Percentiles rank a stretch among this genome's conserved stretches.
Conservation (phyloP, 1,284 basidiomycete genomes). For the Xerocomus nothofagi region DNA sequence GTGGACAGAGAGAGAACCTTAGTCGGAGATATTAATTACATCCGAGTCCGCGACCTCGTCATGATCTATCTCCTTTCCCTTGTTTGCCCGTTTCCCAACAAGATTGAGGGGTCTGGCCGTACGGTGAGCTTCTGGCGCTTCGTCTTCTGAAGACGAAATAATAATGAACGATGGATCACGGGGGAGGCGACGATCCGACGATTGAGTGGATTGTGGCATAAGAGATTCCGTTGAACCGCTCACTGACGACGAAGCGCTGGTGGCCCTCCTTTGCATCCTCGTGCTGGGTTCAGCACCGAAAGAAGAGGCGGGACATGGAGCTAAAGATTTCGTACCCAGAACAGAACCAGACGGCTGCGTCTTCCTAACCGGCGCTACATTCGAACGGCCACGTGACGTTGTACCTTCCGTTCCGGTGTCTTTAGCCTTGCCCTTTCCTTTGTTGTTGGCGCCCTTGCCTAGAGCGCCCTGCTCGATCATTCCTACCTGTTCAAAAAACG, state of each 20-base stretch:
- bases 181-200: slow-evolving; percentile 11
- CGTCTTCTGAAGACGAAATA: slow-evolving; percentile 28
- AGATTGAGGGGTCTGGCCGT: not conserved
- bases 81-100: slow-evolving; percentile 11
- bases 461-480: slow-evolving; percentile 32
- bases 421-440: slow-evolving; percentile 24
- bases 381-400: slow-evolving; percentile 1
- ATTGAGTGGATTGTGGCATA: slow-evolving; percentile 20
- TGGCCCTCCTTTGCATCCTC: slow-evolving; percentile 16
- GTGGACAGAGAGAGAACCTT: slow-evolving; percentile 1
- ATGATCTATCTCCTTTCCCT: not conserved
- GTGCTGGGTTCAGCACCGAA: slow-evolving; percentile 18
- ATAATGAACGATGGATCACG: slow-evolving; percentile 31
- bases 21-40: slow-evolving; percentile 35
- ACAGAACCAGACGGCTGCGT: not conserved
- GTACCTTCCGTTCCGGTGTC: slow-evolving; percentile 1
- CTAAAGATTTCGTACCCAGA: slow-evolving; percentile 22
- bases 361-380: slow-evolving; percentile 3
- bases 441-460: not conserved
- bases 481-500: slow-evolving; percentile 34
- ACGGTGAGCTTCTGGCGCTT: not conserved
- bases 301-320: slow-evolving; percentile 8
- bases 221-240: slow-evolving; percentile 14
- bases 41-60: slow-evolving; percentile 27
- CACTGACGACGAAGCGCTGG: slow-evolving; percentile 18